Evolutionary conservation across 257 asterid species (phyloP), one percentile per base, ranked within the genome.

Genomic region (Nyctanthes arbortristis): DNA sequence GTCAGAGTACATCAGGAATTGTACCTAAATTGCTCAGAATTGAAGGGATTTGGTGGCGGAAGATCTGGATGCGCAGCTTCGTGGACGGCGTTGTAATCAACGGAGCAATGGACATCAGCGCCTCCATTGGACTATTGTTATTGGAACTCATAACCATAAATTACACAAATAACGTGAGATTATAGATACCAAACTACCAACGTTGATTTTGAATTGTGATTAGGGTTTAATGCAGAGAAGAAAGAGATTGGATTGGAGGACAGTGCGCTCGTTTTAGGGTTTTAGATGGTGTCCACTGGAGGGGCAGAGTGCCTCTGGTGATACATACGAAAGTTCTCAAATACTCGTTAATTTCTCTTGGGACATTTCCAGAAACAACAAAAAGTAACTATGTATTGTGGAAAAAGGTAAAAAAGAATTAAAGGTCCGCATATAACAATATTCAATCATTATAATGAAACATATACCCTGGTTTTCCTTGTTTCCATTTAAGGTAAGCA

Each of bases 11-110:
- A 45, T 31, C 66, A 22, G 68, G 47, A 70, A 63, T 33, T 69
- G 72, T 77, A 85, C 91, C 90, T 71, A 77, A 70, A 80, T 74
- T 80, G 73, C 36, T 67, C 65, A 92, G 71, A 75, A 89, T 72
- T 61, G 81, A 71, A 1, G 90, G 96, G 79, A 92, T 86, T 82
- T 85, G 89, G 71, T 74, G 82, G 69, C 96, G 81, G 84, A 89
- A 92, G 82, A 89, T 84, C 90, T 84, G 92, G 60, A 86, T 74
- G 68, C 96, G 89, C 25, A 79, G 89, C 64, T 62, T 76, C 32
- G 94, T 86, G 20, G 96, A 92, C 64, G 89, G 69, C 35, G 96
- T 89, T 1, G 91, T 68, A 68, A 89, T 61, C 39, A 81, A 83
- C 18, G 90, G 71, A 70, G 84, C 80, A 66, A 88, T 47, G 62